Conservation (phyloP, 768 basidiomycete genomes). For the Leccinum uliginosum region DNA sequence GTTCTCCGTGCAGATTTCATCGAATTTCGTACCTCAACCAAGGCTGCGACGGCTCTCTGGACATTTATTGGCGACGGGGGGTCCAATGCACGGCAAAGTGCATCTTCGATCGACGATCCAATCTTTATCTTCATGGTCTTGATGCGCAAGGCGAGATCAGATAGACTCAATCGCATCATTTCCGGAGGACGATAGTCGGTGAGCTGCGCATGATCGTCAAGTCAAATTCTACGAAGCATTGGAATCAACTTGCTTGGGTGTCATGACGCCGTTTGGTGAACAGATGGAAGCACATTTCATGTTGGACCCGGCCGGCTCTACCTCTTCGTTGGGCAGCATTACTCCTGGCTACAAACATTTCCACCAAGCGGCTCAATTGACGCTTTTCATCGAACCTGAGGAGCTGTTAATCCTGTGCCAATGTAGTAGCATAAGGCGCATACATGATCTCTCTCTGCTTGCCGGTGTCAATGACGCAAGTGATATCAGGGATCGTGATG, state of each 20-base stretch:
- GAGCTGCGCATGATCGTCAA: constrained; percentile 46
- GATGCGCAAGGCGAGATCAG: constrained; percentile 85
- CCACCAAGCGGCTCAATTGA: constrained; percentile 86
- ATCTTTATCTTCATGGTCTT: constrained; percentile 91
- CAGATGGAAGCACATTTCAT: constrained; percentile 90
- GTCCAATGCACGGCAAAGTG: constrained; percentile 82
- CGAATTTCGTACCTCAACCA: constrained; percentile 68
- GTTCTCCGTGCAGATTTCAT: neutral
- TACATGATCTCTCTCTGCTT: constrained; percentile 93
- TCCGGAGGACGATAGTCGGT: constrained; percentile 90
- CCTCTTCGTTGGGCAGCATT: constrained; percentile 89
- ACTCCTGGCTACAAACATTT: constrained; percentile 87
- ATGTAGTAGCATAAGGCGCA: neutral
- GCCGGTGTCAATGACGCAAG: constrained; percentile 92
- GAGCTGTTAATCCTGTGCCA: constrained; percentile 2
- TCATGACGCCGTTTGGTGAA: constrained; percentile 89
- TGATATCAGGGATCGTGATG: constrained; percentile 97
- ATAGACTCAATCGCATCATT: constrained; percentile 90
- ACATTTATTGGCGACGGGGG: constrained; percentile 85
- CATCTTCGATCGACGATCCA: constrained; percentile 84
- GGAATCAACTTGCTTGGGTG: constrained; percentile 47
- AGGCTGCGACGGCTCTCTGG: constrained; percentile 80
- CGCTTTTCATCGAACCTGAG: constrained; percentile 92
- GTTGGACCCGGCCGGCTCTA: constrained; percentile 86
- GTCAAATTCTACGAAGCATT: neutral